These are phyloP conservation scores for Diaporthe sp. DNA, from an alignment of 2,329 filamentous ascomycete genomes.

Conservation along the genomic window DNA sequence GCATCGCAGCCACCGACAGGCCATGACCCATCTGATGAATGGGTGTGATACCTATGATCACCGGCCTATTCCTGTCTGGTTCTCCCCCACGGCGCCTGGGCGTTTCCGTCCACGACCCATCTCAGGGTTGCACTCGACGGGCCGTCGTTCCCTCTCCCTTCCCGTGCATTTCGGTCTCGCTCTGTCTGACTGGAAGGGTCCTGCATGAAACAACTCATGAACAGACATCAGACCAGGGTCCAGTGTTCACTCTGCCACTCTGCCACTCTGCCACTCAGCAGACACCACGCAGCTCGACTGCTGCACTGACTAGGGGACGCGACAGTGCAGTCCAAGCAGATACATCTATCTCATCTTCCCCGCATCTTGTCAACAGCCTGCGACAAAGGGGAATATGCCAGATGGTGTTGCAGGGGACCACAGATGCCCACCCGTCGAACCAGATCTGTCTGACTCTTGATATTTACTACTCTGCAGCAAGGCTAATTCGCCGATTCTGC, in stretches of 20 bases:
- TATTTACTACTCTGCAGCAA: too few species aligned
- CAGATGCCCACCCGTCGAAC: background rate
- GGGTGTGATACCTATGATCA: background rate
- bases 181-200: conserved; percentile 10
- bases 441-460: conserved; percentile 15
- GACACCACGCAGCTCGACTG: background rate
- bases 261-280: background rate
- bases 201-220: conserved; percentile 15
- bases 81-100: conserved; percentile 7
- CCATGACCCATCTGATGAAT: background rate
- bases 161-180: conserved; percentile 17
- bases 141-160: conserved; percentile 21
- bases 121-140: conserved; percentile 20
- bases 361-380: conserved; percentile 9
- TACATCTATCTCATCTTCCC: conserved; percentile 5
- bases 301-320: background rate
- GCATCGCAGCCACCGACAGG: background rate
- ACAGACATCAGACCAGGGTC: conserved; percentile 13
- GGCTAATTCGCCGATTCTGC: conserved; percentile 3
- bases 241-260: background rate
- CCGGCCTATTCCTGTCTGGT: conserved; percentile 1
- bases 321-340: background rate
- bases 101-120: background rate
- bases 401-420: conserved; percentile 11
- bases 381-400: background rate